Evolutionary conservation across 306 rosid genomes (phyloP), one percentile per base, ranked within the genome.

Genomic region (Inga leiocalycina): DNA sequence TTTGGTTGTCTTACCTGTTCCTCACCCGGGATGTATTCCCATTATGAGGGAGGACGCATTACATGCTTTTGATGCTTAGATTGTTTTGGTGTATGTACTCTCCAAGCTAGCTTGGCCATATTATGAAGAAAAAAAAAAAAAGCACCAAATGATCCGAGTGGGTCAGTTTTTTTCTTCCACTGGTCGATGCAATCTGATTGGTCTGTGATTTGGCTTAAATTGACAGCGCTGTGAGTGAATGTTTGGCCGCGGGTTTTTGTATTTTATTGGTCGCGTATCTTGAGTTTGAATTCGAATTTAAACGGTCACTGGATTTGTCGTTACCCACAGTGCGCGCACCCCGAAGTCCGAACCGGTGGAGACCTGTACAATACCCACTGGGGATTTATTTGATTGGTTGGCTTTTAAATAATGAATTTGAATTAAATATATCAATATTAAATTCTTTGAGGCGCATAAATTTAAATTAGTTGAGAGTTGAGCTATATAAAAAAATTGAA

Each of bases 251-350:
- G 37, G 92, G 92, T 90, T 89, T 7, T 57, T 57, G 61, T 57
- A n/a, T n/a, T 57, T 57, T 57, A 19, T 57, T 20, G 22, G 30
- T 59, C 14, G 66, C 57, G 73, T 82, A 17, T 81, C 14, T 78
- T 4, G 78, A 78, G 83, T 91, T 93, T 82, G 92, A 94, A 92
- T 90, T 89, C 79, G 92, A 89, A 89, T 91, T 91, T 85, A 92
- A 94, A 91, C 94, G 94, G 92, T 90, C 91, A 88, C 81, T 81
- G 78, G 81, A 74, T 89, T 82, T 88, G 91, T 90, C 88, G 79
- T 80, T 45, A 32, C 68, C 10, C 15, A 0, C 71, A 12, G 45
- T n/a, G 75, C 75, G 43, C 52, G 16, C 16, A 81, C 56, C 83
- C 85, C 90, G 2, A 32, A 32, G 2, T 1, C 34, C 34, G 74